These are phyloP conservation scores for Trichoderma cornu-damae DNA, from an alignment of 2,329 filamentous ascomycete species.

Conservation along the genomic window DNA sequence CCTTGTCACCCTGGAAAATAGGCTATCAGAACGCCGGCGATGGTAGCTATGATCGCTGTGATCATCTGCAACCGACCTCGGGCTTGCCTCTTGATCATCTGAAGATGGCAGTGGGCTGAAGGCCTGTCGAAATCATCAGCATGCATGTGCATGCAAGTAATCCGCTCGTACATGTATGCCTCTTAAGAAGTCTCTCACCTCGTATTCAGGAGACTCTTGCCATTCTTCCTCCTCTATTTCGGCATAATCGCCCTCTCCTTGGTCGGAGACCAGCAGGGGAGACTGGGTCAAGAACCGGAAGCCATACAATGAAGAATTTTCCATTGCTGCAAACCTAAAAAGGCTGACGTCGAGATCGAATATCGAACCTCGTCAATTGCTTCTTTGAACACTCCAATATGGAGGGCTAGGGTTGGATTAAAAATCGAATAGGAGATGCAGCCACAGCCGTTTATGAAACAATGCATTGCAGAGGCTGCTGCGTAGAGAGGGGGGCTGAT, in stretches of 20 bases:
- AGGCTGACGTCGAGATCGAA: neutral
- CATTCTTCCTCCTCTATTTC: neutral
- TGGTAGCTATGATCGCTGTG: neutral
- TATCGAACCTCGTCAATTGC: too few species aligned
- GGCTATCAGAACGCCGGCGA: too few species aligned
- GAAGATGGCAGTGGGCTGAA: neutral
- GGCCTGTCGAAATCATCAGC: neutral
- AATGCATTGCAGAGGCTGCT: neutral
- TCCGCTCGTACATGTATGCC: neutral
- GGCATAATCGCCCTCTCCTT: neutral
- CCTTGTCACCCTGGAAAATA: neutral
- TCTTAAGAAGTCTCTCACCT: neutral
- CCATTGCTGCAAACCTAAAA: neutral
- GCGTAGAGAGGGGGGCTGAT: too few species aligned
- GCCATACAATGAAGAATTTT: neutral
- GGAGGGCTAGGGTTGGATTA: too few species aligned
- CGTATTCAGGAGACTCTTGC: neutral
- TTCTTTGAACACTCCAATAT: neutral
- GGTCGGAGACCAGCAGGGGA: neutral
- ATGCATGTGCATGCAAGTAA: neutral
- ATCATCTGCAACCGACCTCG: neutral
- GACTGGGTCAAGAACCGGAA: neutral
- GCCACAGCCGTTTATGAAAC: neutral
- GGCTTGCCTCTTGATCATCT: too few species aligned
- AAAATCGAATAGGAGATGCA: neutral